phyloP scores from a whole-genome alignment of 2,329 filamentous ascomycete species.

The Cladosporium sphaerospermum region DNA sequence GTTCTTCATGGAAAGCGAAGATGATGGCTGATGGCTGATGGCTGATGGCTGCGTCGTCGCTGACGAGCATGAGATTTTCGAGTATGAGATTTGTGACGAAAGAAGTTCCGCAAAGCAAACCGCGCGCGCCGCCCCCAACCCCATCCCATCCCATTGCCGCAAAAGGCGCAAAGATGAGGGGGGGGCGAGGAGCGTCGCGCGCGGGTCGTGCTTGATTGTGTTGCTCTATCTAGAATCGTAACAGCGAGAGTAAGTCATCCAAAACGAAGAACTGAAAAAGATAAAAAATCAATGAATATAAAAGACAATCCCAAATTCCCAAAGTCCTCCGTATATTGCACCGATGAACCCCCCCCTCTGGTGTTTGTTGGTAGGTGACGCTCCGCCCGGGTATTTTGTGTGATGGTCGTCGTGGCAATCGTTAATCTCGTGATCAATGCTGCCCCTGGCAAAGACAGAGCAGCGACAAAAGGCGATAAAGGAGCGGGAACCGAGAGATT shows the following conservation, averaged over 20 bases:
- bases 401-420: constrained; percentile 3
- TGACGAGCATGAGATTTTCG: no score
- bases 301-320: not conserved
- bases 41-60: no score
- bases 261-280: not conserved
- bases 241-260: not conserved
- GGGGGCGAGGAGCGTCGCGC: no score
- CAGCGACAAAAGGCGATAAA: not conserved
- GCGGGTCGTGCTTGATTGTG: no score
- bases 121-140: no score
- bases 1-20: no score
- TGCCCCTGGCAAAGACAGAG: not conserved
- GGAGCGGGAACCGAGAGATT: not conserved
- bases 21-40: no score
- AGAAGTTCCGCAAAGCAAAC: no score
- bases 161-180: no score
- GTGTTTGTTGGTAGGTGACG: not conserved
- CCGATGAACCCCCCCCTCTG: not conserved
- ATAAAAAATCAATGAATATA: not conserved
- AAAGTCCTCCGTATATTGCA: not conserved
- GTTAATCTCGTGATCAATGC: not conserved
- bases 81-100: no score
- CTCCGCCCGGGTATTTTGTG: not conserved
- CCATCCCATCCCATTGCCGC: no score
- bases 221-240: not conserved